Conservation (phyloP, 2,329 filamentous ascomycete species). For the Ceratocystis eucalypticola region DNA sequence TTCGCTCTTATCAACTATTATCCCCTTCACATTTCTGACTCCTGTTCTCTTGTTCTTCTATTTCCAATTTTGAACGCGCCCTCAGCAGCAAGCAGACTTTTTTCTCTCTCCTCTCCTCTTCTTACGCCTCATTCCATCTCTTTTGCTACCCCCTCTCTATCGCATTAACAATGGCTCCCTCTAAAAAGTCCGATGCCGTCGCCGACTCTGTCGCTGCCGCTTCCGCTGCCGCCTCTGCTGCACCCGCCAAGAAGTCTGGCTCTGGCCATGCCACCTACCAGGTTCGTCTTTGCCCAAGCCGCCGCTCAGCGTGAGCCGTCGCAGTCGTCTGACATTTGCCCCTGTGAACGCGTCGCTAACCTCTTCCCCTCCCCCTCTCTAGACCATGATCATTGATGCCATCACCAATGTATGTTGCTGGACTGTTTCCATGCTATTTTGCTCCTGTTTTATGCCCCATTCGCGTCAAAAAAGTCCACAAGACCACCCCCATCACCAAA, state of each 20-base stretch:
- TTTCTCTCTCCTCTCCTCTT: background rate
- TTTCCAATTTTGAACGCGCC: no score
- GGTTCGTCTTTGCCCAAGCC: slow-evolving; percentile 31
- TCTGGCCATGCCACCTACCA: slow-evolving; percentile 44
- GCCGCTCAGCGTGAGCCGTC: slow-evolving; percentile 15
- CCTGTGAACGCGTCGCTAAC: slow-evolving; percentile 26
- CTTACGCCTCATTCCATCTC: background rate
- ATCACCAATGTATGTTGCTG: slow-evolving; percentile 43
- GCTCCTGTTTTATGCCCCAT: slow-evolving; percentile 29
- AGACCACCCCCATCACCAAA: background rate
- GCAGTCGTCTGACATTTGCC: background rate
- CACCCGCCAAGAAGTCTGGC: slow-evolving; percentile 37
- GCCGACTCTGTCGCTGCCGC: slow-evolving; percentile 24
- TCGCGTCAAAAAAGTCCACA: background rate
- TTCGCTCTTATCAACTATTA: slow-evolving; percentile 18
- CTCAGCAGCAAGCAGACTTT: background rate
- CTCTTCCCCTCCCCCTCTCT: slow-evolving; percentile 5
- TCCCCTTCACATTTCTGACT: background rate
- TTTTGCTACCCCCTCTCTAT: slow-evolving; percentile 12
- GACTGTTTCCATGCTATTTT: slow-evolving; percentile 20
- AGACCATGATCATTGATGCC: slow-evolving; percentile 52
- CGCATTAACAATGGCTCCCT: slow-evolving; percentile 39
- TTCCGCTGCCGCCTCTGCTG: slow-evolving; percentile 21
- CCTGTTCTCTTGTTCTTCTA: no score
- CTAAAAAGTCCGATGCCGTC: slow-evolving; percentile 38